Evolutionary conservation across 2,329 filamentous ascomycete species (phyloP).

Genomic region (Pseudogymnoascus verrucosus): DNA sequence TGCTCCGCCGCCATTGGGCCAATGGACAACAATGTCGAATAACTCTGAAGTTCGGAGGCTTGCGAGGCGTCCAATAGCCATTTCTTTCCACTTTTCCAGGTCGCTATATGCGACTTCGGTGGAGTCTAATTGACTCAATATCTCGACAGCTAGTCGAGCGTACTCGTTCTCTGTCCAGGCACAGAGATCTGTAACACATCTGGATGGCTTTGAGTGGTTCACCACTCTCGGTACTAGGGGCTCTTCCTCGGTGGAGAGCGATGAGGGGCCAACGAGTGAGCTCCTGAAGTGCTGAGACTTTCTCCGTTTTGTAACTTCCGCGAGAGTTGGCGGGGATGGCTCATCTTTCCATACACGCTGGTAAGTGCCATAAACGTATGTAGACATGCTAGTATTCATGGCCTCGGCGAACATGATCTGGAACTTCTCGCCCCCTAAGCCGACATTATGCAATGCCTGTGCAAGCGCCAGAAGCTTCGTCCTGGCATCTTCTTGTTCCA

Average conservation of each 20-base stretch:
- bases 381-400: constrained; percentile 57
- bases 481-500: constrained; percentile 32
- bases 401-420: constrained; percentile 65
- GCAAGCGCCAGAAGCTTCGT: constrained; percentile 48
- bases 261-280: constrained; percentile 15
- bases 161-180: constrained; percentile 64
- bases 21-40: constrained; percentile 71
- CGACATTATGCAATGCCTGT: constrained; percentile 53
- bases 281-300: constrained; percentile 16
- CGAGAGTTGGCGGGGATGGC: neutral
- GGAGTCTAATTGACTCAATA: constrained; percentile 38
- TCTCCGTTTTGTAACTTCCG: neutral
- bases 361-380: constrained; percentile 54
- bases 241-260: constrained; percentile 10
- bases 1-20: constrained; percentile 64
- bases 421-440: constrained; percentile 60
- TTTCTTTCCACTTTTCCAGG: constrained; percentile 62
- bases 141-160: constrained; percentile 54
- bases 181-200: constrained; percentile 51
- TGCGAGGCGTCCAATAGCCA: constrained; percentile 60
- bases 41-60: constrained; percentile 61
- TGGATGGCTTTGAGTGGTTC: constrained; percentile 35
- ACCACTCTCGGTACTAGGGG: constrained; percentile 25
- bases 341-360: constrained; percentile 49
- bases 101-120: constrained; percentile 43